Evolutionary conservation across 2,329 filamentous ascomycete species (phyloP).

Genomic region (Trichophyton simii): DNA sequence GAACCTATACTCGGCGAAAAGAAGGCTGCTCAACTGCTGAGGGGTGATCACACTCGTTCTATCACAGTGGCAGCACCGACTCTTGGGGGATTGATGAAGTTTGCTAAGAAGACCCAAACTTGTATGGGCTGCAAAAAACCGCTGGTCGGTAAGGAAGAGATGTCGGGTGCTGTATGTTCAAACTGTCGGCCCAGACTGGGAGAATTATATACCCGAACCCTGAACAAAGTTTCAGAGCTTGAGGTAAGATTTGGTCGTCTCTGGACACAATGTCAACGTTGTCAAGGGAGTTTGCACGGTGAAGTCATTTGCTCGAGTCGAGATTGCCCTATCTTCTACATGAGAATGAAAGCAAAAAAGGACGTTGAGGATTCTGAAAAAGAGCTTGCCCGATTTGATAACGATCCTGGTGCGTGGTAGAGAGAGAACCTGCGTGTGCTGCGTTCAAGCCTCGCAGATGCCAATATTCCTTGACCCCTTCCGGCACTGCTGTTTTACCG

Average conservation of each 20-base stretch:
- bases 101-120: constrained; percentile 91
- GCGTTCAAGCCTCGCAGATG: not conserved
- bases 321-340: constrained; percentile 98
- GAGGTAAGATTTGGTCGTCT: constrained; percentile 84
- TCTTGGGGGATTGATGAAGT: constrained; percentile 93
- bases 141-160: constrained; percentile 64
- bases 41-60: constrained; percentile 85
- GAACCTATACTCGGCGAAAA: constrained; percentile 93
- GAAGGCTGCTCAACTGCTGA: constrained; percentile 72
- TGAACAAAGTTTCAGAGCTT: constrained; percentile 78
- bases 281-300: constrained; percentile 94
- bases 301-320: constrained; percentile 95
- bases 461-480: not conserved
- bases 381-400: constrained; percentile 80
- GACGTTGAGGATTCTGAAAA: constrained; percentile 91
- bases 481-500: not conserved
- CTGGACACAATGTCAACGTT: constrained; percentile 97
- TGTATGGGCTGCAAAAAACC: constrained; percentile 99
- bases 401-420: constrained; percentile 61
- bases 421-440: not conserved
- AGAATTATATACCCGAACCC: constrained; percentile 84
- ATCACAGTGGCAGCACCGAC: constrained; percentile 87
- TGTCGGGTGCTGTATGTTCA: constrained; percentile 71
- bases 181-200: constrained; percentile 75
- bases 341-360: constrained; percentile 99